Percentiles rank a stretch among this genome's conserved stretches.
These are phyloP conservation scores for Podaxis carcinomalis DNA, from an alignment of 768 basidiomycete genomes.

Conservation along the genomic window DNA sequence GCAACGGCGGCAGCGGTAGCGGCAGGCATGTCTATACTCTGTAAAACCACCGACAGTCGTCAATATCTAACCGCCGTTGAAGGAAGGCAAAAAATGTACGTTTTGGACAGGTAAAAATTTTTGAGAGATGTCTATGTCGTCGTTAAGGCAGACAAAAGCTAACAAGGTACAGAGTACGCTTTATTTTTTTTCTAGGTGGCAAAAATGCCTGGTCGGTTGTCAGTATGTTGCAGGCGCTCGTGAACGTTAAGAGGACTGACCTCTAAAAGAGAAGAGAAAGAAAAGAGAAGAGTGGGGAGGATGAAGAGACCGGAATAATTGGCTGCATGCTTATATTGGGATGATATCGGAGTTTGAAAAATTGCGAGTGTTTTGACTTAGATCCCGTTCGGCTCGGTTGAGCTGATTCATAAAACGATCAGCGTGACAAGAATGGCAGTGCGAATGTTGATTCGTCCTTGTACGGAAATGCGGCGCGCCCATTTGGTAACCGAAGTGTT, in stretches of 20 bases:
- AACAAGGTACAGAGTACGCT: constrained; percentile 62
- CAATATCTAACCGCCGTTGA: neutral
- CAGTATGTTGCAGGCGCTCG: constrained; percentile 4
- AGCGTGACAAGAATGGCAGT: constrained; percentile 3
- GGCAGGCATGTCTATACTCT: constrained; percentile 68
- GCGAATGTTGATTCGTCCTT: neutral
- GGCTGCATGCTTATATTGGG: constrained; percentile 24
- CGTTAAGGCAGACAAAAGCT: constrained; percentile 44
- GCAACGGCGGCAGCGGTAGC: constrained; percentile 61
- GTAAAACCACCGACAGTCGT: neutral
- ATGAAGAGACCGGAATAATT: constrained; percentile 27
- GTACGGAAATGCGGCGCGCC: neutral
- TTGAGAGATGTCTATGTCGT: constrained; percentile 34
- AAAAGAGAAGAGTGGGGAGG: constrained; percentile 30
- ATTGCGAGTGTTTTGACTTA: constrained; percentile 18
- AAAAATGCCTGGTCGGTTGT: constrained; percentile 27
- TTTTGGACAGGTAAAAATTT: constrained; percentile 30
- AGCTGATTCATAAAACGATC: constrained; percentile 6
- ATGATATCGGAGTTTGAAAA: constrained; percentile 37
- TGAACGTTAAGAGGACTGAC: constrained; percentile 17
- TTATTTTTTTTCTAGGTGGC: constrained; percentile 47
- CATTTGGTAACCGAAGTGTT: neutral
- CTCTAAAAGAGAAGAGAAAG: constrained; percentile 36
- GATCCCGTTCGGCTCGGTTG: constrained; percentile 7
- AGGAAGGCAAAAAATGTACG: constrained; percentile 27